A percentile compares a stretch with the other conserved stretches of the same genome.
Conservation (phyloP, 2,329 filamentous ascomycete species). For the Cephalotrichum gorgonifer region DNA sequence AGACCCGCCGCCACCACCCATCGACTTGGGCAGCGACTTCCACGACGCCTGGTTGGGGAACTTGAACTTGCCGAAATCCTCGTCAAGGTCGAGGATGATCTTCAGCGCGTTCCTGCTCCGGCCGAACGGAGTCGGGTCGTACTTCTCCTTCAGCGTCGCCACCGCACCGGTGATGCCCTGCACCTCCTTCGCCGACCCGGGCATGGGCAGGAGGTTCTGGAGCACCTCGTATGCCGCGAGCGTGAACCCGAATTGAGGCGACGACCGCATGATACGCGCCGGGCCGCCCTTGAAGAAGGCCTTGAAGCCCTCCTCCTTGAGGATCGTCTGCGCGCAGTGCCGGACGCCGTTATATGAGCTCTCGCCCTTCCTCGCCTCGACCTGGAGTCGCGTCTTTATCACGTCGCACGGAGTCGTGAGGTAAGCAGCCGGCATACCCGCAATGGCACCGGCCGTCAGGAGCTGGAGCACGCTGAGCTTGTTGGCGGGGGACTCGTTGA, state of each 20-base stretch:
- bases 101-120: slow-evolving; percentile 84
- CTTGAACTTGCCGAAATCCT: slow-evolving; percentile 75
- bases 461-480: slow-evolving; percentile 86
- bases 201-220: slow-evolving; percentile 64
- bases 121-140: slow-evolving; percentile 34
- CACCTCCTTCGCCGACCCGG: slow-evolving; percentile 48
- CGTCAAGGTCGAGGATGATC: slow-evolving; percentile 87
- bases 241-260: slow-evolving; percentile 96
- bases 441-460: slow-evolving; percentile 87
- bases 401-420: slow-evolving; percentile 96
- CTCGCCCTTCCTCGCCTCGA: slow-evolving; percentile 94
- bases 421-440: slow-evolving; percentile 85
- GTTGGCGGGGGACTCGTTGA: slow-evolving; percentile 79
- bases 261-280: slow-evolving; percentile 87
- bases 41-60: slow-evolving; percentile 43
- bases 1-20: slow-evolving; percentile 19
- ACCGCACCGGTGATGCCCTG: slow-evolving; percentile 47
- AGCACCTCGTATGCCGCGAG: slow-evolving; percentile 90
- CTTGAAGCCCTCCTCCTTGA: slow-evolving; percentile 82
- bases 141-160: slow-evolving; percentile 50
- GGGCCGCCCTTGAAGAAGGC: slow-evolving; percentile 99
- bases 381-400: slow-evolving; percentile 97
- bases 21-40: slow-evolving; percentile 40
- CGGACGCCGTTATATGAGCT: slow-evolving; percentile 76
- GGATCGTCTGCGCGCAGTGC: slow-evolving; percentile 76